Base-by-base conservation (phyloP, 139 green algal species). In the Tetradesmus obliquus region DNA sequence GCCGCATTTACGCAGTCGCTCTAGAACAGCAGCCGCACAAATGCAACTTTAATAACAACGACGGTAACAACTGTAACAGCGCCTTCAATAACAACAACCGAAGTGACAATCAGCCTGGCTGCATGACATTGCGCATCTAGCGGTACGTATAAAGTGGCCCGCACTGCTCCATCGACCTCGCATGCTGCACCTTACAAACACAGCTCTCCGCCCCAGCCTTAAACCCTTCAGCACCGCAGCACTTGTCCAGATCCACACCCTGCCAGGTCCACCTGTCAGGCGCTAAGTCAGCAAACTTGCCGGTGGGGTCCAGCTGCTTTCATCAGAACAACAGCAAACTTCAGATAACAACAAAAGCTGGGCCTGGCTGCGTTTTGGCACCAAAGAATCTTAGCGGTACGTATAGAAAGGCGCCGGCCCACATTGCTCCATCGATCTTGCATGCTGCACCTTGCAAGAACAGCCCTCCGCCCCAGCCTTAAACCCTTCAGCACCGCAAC, bases 381-480 rank as follows among this genome's bases (percentile, higher is more conserved):
- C 32, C 32, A 45, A 45, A 45, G 32, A 45, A 45, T 45, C 32
- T n/a, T 76, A 76, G 66, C 66, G 66, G 66, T 76, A 24, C 15
- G 82, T 94, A 91, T 97, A 97, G 85, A 93, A 96, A 1, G 95
- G 95, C 5, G 94, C 4, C 22, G 92, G 91, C 6, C 93, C 93
- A 91, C 95, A 97, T 45, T 84, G 55, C 0, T 54, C 87, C 6
- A 84, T 55, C 2, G 20, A 2, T 0, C 92, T 51, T 2, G 20
- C 79, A 55, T 95, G 93, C 62, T 81, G 60, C 51, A 97, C 95
- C 4, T 32, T 86, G 79, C 95, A 97, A 3, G 55, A 20, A 88
- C 95, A 97, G 17, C 92, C 91, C 8, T 88, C 32, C 1, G 53
- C 55, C 9, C 51, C 79, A 7, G 19, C 81, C 51, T 58, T 62